These are phyloP conservation scores for Syzygium jambos DNA, from an alignment of 345 rosid species.

Conservation along the genomic window DNA sequence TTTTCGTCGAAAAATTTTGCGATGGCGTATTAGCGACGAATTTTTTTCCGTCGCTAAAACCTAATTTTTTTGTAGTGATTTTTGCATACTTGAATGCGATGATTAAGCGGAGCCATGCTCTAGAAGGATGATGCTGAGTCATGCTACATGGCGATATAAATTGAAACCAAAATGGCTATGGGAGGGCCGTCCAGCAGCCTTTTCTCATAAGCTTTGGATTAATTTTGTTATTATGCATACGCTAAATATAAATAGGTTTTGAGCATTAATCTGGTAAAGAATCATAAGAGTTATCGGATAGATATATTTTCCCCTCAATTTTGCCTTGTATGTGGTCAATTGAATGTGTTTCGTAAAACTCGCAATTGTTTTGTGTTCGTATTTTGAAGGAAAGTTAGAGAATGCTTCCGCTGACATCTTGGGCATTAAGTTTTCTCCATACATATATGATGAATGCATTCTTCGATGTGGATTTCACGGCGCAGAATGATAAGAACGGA, in stretches of 20 bases:
- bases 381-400: not conserved
- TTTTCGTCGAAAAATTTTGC: no score
- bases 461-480: not conserved
- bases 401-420: not conserved
- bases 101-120: not conserved
- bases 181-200: not conserved
- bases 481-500: not conserved
- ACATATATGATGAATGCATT: not conserved
- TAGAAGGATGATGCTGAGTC: not conserved
- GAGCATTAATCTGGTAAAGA: not conserved
- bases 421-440: not conserved
- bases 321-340: not conserved
- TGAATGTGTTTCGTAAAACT: not conserved
- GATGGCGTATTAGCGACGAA: no score
- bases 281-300: not conserved
- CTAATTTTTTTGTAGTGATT: not conserved
- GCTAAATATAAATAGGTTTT: not conserved
- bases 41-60: no score
- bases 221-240: not conserved
- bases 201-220: not conserved
- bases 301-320: not conserved
- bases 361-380: not conserved
- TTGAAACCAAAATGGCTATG: not conserved
- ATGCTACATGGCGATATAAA: not conserved
- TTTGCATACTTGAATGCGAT: not conserved